Percentiles rank a stretch among this genome's conserved stretches.
Evolutionary conservation across 352 stramenopile species (phyloP).

Genomic region (Globisporangium canariense): DNA sequence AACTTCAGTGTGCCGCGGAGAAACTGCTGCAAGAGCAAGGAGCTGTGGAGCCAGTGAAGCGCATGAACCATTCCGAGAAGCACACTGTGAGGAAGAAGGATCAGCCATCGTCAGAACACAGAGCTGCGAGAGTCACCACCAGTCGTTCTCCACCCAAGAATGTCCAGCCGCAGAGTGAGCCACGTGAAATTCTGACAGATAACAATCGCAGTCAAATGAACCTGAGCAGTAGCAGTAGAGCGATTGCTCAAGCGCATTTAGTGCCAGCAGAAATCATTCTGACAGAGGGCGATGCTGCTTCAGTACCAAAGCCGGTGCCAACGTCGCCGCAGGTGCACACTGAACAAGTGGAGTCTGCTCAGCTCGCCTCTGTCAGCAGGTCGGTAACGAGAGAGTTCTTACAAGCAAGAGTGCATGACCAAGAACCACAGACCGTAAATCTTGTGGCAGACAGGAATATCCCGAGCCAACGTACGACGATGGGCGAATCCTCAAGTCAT

Average conservation of each 20-base stretch:
- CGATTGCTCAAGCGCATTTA: background rate
- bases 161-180: too few relatives aligned
- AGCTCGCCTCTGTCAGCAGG: background rate
- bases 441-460: too few relatives aligned
- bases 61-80: background rate
- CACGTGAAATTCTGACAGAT: background rate
- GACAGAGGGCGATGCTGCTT: too few relatives aligned
- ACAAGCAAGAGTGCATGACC: background rate
- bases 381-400: background rate
- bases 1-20: slow-evolving; percentile 53
- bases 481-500: background rate
- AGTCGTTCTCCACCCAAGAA: background rate
- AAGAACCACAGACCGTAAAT: too few relatives aligned
- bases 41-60: background rate
- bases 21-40: slow-evolving; percentile 24
- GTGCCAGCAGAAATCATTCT: background rate
- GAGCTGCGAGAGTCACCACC: background rate
- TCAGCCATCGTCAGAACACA: background rate
- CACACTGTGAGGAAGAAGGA: background rate
- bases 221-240: background rate
- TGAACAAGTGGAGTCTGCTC: background rate
- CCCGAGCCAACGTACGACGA: background rate
- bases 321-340: background rate
- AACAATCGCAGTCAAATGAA: background rate
- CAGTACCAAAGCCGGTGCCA: background rate